A percentile compares a stretch with the other conserved stretches of the same genome.
Evolutionary conservation across 208 protist genomes (phyloP).

Genomic region (Trypanosoma melophagium): DNA sequence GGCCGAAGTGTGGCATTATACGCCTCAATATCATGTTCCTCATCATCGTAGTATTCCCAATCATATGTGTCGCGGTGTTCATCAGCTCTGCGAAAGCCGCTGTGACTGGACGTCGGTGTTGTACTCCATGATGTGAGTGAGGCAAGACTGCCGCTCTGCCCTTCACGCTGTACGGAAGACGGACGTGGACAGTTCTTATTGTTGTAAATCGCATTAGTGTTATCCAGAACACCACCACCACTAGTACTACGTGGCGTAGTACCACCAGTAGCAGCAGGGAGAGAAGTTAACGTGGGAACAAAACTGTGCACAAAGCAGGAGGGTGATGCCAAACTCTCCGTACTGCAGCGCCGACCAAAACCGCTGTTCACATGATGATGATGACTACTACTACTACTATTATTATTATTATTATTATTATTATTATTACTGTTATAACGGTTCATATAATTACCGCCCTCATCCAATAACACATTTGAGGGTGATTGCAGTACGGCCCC

Average conservation of each 20-base stretch:
- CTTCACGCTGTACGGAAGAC: background rate
- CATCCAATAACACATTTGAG: no score
- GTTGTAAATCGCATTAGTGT: background rate
- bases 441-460: background rate
- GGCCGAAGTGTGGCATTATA: constrained; percentile 20
- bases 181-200: background rate
- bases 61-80: background rate
- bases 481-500: no score
- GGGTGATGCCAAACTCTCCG: background rate
- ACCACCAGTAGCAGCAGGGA: no score
- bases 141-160: background rate
- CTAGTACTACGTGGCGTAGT: no score
- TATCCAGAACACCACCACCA: background rate
- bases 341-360: background rate
- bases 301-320: background rate
- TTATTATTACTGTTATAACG: background rate
- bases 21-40: constrained; percentile 10
- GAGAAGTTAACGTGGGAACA: no score
- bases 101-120: background rate
- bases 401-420: constrained; percentile 1
- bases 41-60: constrained; percentile 1
- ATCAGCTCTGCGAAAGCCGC: background rate
- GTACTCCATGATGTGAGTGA: constrained; percentile 3
- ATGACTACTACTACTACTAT: background rate
- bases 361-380: background rate